Evolutionary conservation across 2,329 filamentous ascomycete species (phyloP).

Genomic region (Neodidymelliopsis sp.): DNA sequence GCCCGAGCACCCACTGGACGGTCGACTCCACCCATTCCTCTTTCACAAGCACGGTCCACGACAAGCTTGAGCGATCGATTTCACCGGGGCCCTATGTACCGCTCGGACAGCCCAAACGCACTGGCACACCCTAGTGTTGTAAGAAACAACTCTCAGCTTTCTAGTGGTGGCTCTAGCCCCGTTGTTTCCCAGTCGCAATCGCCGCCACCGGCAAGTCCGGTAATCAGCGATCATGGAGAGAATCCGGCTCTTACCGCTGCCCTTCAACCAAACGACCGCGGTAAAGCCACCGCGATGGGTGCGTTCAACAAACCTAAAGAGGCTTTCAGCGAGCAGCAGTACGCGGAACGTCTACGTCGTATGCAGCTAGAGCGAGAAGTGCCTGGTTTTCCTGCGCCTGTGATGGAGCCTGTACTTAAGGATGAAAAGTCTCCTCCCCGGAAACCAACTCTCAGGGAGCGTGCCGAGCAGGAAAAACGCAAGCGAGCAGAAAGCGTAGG

Average conservation of each 20-base stretch:
- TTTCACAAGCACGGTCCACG: conserved; percentile 52
- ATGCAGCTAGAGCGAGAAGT: conserved; percentile 74
- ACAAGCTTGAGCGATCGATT: conserved; percentile 59
- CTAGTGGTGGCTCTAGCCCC: conserved; percentile 51
- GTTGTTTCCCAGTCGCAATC: conserved; percentile 50
- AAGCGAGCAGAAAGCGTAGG: conserved; percentile 40
- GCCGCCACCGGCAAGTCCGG: conserved; percentile 69
- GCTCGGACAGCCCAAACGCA: conserved; percentile 57
- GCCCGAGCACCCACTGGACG: conserved; percentile 58
- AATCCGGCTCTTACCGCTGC: conserved; percentile 64
- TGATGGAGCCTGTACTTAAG: conserved; percentile 18
- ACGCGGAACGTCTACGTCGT: conserved; percentile 80
- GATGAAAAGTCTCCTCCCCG: conserved; percentile 31
- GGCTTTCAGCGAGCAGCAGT: conserved; percentile 85
- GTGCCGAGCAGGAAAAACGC: conserved; percentile 45
- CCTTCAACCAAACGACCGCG: conserved; percentile 77
- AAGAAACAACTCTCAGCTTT: conserved; percentile 38
- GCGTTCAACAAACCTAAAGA: conserved; percentile 76
- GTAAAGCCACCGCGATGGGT: conserved; percentile 80
- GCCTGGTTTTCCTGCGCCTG: conserved; percentile 14
- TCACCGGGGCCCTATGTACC: conserved; percentile 49
- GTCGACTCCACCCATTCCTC: conserved; percentile 60
- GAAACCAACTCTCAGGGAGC: conserved; percentile 43
- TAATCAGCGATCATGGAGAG: conserved; percentile 77
- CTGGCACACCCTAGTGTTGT: conserved; percentile 47